Conservation (phyloP, 768 basidiomycete genomes). For the Candolleomyces aberdarensis region DNA sequence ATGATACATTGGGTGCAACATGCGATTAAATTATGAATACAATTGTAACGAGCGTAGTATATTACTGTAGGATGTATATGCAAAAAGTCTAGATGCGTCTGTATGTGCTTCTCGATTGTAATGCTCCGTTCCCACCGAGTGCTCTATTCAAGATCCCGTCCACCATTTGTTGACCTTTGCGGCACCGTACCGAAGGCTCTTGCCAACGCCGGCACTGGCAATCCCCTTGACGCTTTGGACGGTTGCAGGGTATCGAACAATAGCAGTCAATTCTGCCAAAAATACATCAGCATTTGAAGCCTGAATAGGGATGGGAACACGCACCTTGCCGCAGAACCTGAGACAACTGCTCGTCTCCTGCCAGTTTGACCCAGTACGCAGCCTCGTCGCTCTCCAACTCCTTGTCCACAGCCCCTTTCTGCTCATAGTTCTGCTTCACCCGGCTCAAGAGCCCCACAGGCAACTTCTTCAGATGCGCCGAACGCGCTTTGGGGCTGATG, state of each 20-base stretch:
- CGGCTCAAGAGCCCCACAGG: constrained; percentile 62
- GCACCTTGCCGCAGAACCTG: constrained; percentile 52
- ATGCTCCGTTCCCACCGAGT: not conserved
- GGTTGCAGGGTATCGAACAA: constrained; percentile 82
- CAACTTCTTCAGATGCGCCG: constrained; percentile 74
- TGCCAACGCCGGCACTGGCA: constrained; percentile 74
- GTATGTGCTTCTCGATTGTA: not conserved
- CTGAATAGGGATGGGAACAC: constrained; percentile 14
- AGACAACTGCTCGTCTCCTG: constrained; percentile 57
- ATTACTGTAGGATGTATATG: not conserved
- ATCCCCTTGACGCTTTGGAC: constrained; percentile 85
- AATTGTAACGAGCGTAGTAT: not conserved
- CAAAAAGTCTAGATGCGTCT: not conserved
- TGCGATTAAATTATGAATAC: constrained; percentile 6
- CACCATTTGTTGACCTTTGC: constrained; percentile 90
- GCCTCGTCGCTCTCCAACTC: constrained; percentile 62
- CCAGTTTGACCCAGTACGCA: constrained; percentile 72
- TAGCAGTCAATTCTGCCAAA: constrained; percentile 62
- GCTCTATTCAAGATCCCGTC: constrained; percentile 31
- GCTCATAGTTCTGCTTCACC: constrained; percentile 51
- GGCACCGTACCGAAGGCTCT: constrained; percentile 70
- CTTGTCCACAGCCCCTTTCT: constrained; percentile 21
- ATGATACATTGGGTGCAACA: not conserved
- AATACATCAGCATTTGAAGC: not conserved
- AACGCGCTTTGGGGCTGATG: constrained; percentile 58